Conservation (phyloP, 208 protist genomes). For the Crithidia brevicula region DNA sequence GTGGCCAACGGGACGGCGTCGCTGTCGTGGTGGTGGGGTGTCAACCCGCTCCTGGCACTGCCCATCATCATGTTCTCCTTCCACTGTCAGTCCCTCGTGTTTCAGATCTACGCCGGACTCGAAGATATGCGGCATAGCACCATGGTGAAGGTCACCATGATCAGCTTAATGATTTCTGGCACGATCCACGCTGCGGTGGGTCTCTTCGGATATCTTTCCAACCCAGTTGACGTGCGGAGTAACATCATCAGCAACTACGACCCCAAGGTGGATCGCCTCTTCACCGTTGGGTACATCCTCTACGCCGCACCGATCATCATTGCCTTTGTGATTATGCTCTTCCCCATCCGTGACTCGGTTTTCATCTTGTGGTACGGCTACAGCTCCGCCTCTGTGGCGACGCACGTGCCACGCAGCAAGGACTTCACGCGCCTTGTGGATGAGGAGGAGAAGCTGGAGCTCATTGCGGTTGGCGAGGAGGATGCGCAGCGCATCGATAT, state of each 20-base stretch:
- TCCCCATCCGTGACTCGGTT: constrained; percentile 78
- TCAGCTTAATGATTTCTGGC: constrained; percentile 54
- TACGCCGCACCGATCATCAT: constrained; percentile 68
- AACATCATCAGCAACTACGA: constrained; percentile 87
- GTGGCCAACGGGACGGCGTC: constrained; percentile 14
- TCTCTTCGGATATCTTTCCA: constrained; percentile 75
- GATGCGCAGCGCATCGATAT: constrained; percentile 1
- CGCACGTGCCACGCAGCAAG: constrained; percentile 56
- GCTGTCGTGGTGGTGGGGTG: constrained; percentile 50
- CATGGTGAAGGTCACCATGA: constrained; percentile 63
- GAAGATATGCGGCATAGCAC: constrained; percentile 59
- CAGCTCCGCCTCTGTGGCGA: constrained; percentile 61
- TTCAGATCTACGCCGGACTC: constrained; percentile 75
- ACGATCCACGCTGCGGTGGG: constrained; percentile 68
- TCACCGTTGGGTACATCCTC: constrained; percentile 60
- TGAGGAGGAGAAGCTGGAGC: constrained; percentile 47
- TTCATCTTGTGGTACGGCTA: constrained; percentile 85
- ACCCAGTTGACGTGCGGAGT: constrained; percentile 56
- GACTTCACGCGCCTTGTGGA: constrained; percentile 46
- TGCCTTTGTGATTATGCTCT: constrained; percentile 70
- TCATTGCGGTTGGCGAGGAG: not conserved
- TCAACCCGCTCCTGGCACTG: constrained; percentile 50
- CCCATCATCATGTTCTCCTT: constrained; percentile 89
- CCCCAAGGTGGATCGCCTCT: constrained; percentile 59
- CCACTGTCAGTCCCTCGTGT: constrained; percentile 80